A percentile compares a stretch with the other conserved stretches of the same genome.
phyloP scores from a whole-genome alignment of 106 monocot genomes.

The Hemerocallis citrina region DNA sequence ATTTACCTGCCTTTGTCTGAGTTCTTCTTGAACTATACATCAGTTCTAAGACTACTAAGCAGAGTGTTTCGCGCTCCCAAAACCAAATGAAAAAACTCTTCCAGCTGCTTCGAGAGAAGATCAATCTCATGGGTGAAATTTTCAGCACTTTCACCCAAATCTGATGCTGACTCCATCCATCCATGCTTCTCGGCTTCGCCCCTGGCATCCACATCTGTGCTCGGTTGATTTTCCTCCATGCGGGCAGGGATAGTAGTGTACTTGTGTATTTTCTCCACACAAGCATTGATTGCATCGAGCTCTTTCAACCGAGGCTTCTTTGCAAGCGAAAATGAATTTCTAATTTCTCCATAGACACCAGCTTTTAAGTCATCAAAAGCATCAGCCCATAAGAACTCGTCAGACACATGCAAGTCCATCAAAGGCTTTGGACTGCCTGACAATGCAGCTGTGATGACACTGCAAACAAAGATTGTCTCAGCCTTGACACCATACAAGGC shows the following conservation, averaged over 20 bases:
- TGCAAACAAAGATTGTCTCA: constrained; percentile 50
- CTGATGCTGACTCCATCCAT: constrained; percentile 7
- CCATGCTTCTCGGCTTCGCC: neutral
- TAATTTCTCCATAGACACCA: constrained; percentile 26
- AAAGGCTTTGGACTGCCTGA: constrained; percentile 32
- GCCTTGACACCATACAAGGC: constrained; percentile 71
- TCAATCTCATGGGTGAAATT: constrained; percentile 37
- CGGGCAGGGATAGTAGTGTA: neutral
- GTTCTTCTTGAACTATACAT: neutral
- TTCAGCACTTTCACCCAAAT: constrained; percentile 25
- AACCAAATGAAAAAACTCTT: constrained; percentile 60
- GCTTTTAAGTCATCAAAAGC: constrained; percentile 46
- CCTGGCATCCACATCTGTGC: neutral
- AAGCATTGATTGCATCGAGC: constrained; percentile 30
- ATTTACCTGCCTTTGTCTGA: neutral
- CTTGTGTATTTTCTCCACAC: constrained; percentile 22
- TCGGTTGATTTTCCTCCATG: neutral
- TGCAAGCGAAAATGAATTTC: neutral
- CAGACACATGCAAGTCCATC: constrained; percentile 42
- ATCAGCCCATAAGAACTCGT: constrained; percentile 50
- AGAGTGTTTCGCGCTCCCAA: constrained; percentile 64
- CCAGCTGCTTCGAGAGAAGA: constrained; percentile 41
- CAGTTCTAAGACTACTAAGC: constrained; percentile 49
- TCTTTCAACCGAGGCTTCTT: constrained; percentile 34
- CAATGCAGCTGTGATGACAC: constrained; percentile 37